Evolutionary conservation across 805 yeast genomes (phyloP).

Genomic region (Nakazawaea wyomingensis): DNA sequence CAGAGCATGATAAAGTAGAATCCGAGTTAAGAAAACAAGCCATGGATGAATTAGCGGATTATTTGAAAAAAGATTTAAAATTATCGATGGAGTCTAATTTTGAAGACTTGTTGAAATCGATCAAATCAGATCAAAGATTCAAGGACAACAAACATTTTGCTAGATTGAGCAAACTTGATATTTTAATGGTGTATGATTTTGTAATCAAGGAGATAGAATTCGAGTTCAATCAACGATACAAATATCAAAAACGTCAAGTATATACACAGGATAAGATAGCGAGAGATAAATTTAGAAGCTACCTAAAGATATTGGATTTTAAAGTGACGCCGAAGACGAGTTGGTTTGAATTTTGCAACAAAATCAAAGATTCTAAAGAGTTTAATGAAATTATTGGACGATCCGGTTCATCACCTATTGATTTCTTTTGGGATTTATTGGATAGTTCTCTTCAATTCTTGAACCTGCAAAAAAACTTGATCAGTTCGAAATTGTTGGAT

Average conservation of each 20-base stretch:
- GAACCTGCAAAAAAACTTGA: conserved; percentile 54
- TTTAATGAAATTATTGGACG: conserved; percentile 66
- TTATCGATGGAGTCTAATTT: conserved; percentile 29
- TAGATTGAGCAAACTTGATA: conserved; percentile 51
- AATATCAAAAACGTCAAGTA: conserved; percentile 33
- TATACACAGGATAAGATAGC: conserved; percentile 59
- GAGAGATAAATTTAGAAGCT: conserved; percentile 49
- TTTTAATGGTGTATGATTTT: conserved; percentile 45
- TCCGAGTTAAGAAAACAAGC: conserved; percentile 40
- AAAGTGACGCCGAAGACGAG: conserved; percentile 42
- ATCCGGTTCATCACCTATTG: conserved; percentile 72
- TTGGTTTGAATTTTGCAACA: conserved; percentile 53
- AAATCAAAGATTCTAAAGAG: conserved; percentile 47
- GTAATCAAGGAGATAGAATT: conserved; percentile 25
- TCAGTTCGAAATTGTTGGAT: conserved; percentile 19
- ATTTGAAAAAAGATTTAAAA: conserved; percentile 33
- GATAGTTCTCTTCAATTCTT: conserved; percentile 56
- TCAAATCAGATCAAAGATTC: conserved; percentile 45
- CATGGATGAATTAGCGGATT: conserved; percentile 44
- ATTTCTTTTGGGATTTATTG: conserved; percentile 68
- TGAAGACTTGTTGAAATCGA: conserved; percentile 30
- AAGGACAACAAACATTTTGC: conserved; percentile 54
- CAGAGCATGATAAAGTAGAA: conserved; percentile 23
- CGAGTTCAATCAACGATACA: conserved; percentile 24
- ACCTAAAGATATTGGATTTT: conserved; percentile 38